Percentiles rank a stretch among this genome's conserved stretches.
Evolutionary conservation across 306 rosid genomes (phyloP).

Genomic region (Aeschynomene evenia): DNA sequence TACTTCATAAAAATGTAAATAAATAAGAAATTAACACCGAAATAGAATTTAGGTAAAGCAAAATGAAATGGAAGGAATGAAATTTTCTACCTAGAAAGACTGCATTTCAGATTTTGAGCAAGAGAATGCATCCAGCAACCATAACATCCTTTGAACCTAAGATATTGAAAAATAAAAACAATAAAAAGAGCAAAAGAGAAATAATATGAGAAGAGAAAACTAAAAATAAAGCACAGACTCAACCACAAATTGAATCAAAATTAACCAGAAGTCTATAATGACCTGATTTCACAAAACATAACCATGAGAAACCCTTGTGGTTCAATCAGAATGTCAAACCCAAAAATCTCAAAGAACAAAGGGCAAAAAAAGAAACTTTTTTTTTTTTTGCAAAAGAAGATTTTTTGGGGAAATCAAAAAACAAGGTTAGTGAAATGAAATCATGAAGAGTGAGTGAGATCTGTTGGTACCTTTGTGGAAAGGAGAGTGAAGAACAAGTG

Average conservation of each 20-base stretch:
- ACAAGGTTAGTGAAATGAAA: neutral
- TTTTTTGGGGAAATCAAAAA: neutral
- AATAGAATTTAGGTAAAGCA: neutral
- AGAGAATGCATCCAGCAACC: slow-evolving; percentile 41
- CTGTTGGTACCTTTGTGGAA: neutral
- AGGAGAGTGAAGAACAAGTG: neutral
- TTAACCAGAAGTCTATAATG: neutral
- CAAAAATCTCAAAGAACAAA: neutral
- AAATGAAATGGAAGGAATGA: slow-evolving; percentile 31
- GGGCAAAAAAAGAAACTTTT: neutral
- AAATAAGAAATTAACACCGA: neutral
- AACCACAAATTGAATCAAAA: neutral
- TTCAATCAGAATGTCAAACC: neutral
- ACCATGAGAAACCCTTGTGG: neutral
- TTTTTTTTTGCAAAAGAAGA: neutral
- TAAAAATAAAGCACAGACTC: neutral
- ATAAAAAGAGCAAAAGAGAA: neutral
- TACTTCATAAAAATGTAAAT: neutral
- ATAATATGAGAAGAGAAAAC: neutral
- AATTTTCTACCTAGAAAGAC: slow-evolving; percentile 45
- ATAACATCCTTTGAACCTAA: slow-evolving; percentile 53
- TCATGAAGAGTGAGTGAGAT: neutral
- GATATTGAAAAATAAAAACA: neutral
- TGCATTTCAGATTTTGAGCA: slow-evolving; percentile 44
- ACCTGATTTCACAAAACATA: neutral